These are phyloP conservation scores for Gloeostereum incarnatum DNA, from an alignment of 768 basidiomycete genomes.

Conservation along the genomic window DNA sequence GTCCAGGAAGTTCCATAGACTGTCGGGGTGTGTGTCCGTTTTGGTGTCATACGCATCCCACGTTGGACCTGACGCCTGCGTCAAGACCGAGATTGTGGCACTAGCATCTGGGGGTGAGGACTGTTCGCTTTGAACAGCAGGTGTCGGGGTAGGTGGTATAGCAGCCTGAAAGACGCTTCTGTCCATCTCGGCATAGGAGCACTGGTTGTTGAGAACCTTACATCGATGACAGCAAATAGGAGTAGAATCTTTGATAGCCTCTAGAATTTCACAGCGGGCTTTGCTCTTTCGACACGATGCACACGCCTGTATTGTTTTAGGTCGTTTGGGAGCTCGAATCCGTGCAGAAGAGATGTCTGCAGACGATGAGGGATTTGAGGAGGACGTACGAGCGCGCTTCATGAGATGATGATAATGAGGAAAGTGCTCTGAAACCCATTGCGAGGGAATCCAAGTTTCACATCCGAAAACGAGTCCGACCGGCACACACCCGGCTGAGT, in stretches of 20 bases:
- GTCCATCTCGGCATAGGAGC: constrained; percentile 26
- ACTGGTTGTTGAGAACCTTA: constrained; percentile 25
- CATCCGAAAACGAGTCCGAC: background rate
- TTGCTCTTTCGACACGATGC: constrained; percentile 33
- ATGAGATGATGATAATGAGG: too few species aligned
- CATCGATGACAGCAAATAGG: constrained; percentile 28
- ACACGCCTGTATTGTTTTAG: constrained; percentile 27
- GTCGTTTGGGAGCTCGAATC: constrained; percentile 15
- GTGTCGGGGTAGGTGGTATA: background rate
- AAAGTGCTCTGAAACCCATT: too few species aligned
- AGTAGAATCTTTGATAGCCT: constrained; percentile 15
- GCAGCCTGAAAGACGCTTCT: constrained; percentile 4
- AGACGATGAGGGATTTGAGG: background rate
- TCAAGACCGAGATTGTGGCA: background rate
- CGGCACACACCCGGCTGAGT: background rate
- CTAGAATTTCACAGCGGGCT: constrained; percentile 34
- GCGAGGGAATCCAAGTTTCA: too few species aligned
- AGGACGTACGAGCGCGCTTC: background rate
- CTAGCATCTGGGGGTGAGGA: too few species aligned
- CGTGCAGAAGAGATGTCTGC: background rate
- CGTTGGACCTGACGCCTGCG: background rate
- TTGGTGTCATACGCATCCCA: background rate
- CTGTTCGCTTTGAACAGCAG: too few species aligned
- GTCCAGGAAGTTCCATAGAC: background rate
- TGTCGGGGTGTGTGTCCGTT: background rate